Base-by-base conservation (phyloP, 371 early-diverging fungal species). In the Capillidium rhysosporum region DNA sequence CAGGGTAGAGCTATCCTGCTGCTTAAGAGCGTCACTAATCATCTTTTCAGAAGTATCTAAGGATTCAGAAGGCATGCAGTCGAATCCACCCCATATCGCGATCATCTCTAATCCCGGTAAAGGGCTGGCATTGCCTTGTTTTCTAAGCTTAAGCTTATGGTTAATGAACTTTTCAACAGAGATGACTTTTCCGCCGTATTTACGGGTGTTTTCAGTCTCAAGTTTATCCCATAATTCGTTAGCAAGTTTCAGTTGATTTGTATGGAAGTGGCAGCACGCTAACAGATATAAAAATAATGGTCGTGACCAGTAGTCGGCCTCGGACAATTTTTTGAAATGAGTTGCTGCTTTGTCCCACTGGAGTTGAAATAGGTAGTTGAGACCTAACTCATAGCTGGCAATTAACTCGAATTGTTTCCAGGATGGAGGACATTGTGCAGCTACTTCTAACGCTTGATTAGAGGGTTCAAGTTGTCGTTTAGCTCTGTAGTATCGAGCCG, bases 231-330 rank as follows among this genome's bases (percentile, higher is more conserved):
- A 76, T 1, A 73, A 61, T 18, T 61, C 41, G 9, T 74, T 65
- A 12, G 71, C 73, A 26, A 75, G 71, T 1, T 67, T 63, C 24
- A 69, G 65, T 20, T 69, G 59, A 1, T 76, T 76, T 26, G 65
- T 45, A 56, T 70, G 72, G 45, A 72, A 74, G 14, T 65, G 56
- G 28, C 75, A 72, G 1, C 75, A 75, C 3, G 76, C 79, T 18
- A 68, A 69, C 55, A 76, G 68, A 54, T 76, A 79, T 38, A 71
- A 63, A 39, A 70, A 70, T 52, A 76, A 75, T 0, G 72, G 72
- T 9, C 66, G 69, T 12, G 76, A 75, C 73, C 79, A 76, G 46
- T 79, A 79, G 43, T 70, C 63, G 45, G 71, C 70, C 23, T 63
- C 59, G 25, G 63, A 63, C 14, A 79, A 60, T 28, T 67, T 59